Conservation (phyloP, 176 grass and related monocot species). For the barley (Hordeum vulgare) region MorexV3_pseudomolecules_assembly NC_058519.1:64597825-64598324, state of each 20-base stretch:
- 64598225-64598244: background rate
- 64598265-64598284: background rate
- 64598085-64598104: slow-evolving; percentile 15
- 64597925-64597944: slow-evolving; percentile 21
- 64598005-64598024: slow-evolving; percentile 3
- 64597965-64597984: background rate
- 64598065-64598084: slow-evolving; percentile 15
- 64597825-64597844: slow-evolving; percentile 12
- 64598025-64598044: background rate
- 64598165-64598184: slow-evolving; percentile 13
- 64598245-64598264: slow-evolving; percentile 1
- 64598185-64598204: background rate
- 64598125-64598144: slow-evolving; percentile 10
- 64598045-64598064: background rate
- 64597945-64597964: background rate
- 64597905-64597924: background rate
- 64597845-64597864: background rate
- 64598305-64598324: background rate
- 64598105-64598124: slow-evolving; percentile 4
- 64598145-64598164: background rate
- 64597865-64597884: background rate
- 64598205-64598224: background rate
- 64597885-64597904: background rate
- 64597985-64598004: slow-evolving; percentile 16
- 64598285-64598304: background rate